These are phyloP conservation scores for Aureobasidium sp. DNA, from an alignment of 2,329 filamentous ascomycete genomes.

Conservation along the genomic window DNA sequence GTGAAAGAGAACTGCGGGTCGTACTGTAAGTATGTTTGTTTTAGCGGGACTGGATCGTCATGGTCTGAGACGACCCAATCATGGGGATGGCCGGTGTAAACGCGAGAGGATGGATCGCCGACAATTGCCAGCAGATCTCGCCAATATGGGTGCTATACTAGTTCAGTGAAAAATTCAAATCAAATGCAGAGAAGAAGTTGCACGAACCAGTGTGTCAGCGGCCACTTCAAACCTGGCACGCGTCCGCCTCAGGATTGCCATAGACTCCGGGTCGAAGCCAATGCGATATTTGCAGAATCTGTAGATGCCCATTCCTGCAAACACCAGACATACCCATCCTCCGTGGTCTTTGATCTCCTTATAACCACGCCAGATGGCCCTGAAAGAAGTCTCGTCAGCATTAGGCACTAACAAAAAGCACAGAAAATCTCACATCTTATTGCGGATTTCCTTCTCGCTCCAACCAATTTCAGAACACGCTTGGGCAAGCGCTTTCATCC, in stretches of 20 bases:
- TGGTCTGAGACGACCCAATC: constrained; percentile 46
- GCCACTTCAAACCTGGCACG: constrained; percentile 46
- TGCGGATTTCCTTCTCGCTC: constrained; percentile 52
- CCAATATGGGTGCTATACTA: constrained; percentile 42
- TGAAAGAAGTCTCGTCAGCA: background rate
- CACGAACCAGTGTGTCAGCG: constrained; percentile 40
- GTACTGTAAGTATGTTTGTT: constrained; percentile 42
- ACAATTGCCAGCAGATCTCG: constrained; percentile 44
- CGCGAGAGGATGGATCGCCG: constrained; percentile 34
- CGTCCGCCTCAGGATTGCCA: constrained; percentile 41
- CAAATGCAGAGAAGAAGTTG: background rate
- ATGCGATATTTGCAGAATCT: constrained; percentile 55
- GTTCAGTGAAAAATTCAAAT: background rate
- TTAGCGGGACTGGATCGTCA: constrained; percentile 39
- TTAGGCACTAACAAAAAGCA: background rate
- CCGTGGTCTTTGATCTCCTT: constrained; percentile 52
- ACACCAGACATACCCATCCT: constrained; percentile 51
- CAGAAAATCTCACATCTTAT: constrained; percentile 31
- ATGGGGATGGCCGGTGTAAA: constrained; percentile 45
- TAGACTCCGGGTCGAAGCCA: constrained; percentile 46
- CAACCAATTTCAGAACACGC: constrained; percentile 49
- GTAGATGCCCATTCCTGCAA: constrained; percentile 53
- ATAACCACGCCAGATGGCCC: constrained; percentile 51
- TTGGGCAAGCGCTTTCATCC: constrained; percentile 47
- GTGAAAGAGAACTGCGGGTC: constrained; percentile 43